Conservation (phyloP, 164 flowering plant species). For the Vitis riparia region DNA sequence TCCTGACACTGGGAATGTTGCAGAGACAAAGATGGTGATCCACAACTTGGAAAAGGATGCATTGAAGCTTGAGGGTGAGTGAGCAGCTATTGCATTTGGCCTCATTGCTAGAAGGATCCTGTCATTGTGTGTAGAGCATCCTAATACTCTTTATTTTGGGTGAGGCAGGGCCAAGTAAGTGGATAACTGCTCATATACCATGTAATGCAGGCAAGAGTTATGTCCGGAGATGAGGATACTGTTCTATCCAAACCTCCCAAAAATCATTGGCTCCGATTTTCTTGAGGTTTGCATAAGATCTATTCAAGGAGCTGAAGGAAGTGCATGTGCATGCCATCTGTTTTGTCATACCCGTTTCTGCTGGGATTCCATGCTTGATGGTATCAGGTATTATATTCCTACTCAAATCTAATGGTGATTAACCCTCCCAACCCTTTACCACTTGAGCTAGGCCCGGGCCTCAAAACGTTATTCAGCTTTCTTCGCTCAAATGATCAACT, state of each 20-base stretch:
- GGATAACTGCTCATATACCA: background rate
- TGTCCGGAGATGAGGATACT: slow-evolving; percentile 94
- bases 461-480: no score
- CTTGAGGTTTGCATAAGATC: slow-evolving; percentile 74
- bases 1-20: slow-evolving; percentile 19
- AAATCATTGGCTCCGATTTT: slow-evolving; percentile 73
- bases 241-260: slow-evolving; percentile 82
- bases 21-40: background rate
- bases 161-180: background rate
- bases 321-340: slow-evolving; percentile 56
- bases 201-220: slow-evolving; percentile 63
- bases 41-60: no score
- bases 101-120: background rate
- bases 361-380: slow-evolving; percentile 79
- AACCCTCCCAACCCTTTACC: no score
- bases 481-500: no score
- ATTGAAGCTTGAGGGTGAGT: no score
- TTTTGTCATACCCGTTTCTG: slow-evolving; percentile 91
- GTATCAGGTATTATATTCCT: slow-evolving; percentile 60
- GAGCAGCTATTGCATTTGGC: no score
- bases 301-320: slow-evolving; percentile 54
- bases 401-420: background rate
- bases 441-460: no score
- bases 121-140: background rate
- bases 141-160: background rate